Conservation (phyloP, 345 rosid genomes). For the Salix caprea region DNA sequence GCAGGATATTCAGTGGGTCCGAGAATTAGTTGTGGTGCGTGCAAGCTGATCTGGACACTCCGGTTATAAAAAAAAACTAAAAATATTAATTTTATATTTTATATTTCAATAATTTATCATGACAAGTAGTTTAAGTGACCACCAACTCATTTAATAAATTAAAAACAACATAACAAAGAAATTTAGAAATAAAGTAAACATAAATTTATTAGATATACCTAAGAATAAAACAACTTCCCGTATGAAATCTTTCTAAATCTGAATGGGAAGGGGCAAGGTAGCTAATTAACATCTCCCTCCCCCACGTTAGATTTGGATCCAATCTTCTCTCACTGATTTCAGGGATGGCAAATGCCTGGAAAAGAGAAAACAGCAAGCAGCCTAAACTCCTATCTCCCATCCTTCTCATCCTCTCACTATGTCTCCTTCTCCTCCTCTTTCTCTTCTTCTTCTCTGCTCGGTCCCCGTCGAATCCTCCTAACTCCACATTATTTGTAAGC, state of each 20-base stretch:
- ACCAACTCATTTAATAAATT: too few species aligned
- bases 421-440: conserved; percentile 44
- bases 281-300: not conserved
- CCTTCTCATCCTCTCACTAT: conserved; percentile 39
- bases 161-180: too few species aligned
- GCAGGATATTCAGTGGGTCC: too few species aligned
- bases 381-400: conserved; percentile 49
- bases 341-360: conserved; percentile 25
- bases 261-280: not conserved
- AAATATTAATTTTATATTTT: too few species aligned
- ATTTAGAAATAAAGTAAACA: too few species aligned
- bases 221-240: too few species aligned
- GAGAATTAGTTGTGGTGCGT: too few species aligned
- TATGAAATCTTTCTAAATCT: too few species aligned
- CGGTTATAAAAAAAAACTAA: too few species aligned
- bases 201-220: too few species aligned
- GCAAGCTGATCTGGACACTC: rapidly evolving
- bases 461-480: conserved; percentile 13
- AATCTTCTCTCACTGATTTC: not conserved
- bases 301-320: not conserved
- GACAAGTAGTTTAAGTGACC: too few species aligned
- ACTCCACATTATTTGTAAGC: conserved; percentile 9
- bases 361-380: conserved; percentile 28
- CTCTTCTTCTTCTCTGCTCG: conserved; percentile 27
- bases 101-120: too few species aligned